Evolutionary conservation across 208 protist genomes (phyloP).

Genomic region (Novymonas esmeraldas): DNA sequence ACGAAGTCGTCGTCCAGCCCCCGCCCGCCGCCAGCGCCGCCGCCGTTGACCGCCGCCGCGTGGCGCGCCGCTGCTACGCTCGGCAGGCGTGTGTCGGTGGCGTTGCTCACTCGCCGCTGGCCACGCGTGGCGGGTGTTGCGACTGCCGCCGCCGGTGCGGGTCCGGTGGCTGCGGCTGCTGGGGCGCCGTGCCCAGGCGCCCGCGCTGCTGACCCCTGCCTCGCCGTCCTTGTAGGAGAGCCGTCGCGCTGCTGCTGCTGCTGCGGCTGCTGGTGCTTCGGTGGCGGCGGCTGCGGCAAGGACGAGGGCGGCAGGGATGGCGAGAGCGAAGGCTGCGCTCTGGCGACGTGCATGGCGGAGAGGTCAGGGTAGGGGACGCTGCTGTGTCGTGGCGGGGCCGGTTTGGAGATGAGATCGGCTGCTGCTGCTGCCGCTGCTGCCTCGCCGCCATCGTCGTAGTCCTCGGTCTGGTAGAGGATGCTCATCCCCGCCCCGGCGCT

Average conservation of each 20-base stretch:
- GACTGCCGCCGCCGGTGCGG: too few species aligned
- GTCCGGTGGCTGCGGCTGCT: too few species aligned
- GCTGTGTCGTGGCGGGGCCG: neutral
- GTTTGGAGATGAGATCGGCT: neutral
- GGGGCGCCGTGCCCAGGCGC: constrained; percentile 3
- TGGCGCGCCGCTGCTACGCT: neutral
- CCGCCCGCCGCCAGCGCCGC: neutral
- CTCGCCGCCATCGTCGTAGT: constrained; percentile 1
- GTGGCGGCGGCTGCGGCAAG: neutral
- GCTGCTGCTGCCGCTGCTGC: neutral
- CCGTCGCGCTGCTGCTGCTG: neutral
- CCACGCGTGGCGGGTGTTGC: neutral
- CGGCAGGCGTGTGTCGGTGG: constrained; percentile 3
- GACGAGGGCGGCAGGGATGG: neutral
- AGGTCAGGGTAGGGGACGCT: neutral
- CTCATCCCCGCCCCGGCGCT: neutral
- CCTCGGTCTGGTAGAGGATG: constrained; percentile 4
- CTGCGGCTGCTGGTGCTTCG: neutral
- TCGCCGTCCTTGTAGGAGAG: neutral
- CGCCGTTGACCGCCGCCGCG: neutral
- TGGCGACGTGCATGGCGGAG: neutral
- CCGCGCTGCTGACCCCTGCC: neutral
- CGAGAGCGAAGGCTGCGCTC: too few species aligned
- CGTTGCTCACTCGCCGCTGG: neutral
- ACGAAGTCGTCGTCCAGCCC: neutral